A percentile compares a stretch with the other conserved stretches of the same genome.
phyloP scores from a whole-genome alignment of 2,329 filamentous ascomycete genomes.

The Talaromyces rugulosus region DNA sequence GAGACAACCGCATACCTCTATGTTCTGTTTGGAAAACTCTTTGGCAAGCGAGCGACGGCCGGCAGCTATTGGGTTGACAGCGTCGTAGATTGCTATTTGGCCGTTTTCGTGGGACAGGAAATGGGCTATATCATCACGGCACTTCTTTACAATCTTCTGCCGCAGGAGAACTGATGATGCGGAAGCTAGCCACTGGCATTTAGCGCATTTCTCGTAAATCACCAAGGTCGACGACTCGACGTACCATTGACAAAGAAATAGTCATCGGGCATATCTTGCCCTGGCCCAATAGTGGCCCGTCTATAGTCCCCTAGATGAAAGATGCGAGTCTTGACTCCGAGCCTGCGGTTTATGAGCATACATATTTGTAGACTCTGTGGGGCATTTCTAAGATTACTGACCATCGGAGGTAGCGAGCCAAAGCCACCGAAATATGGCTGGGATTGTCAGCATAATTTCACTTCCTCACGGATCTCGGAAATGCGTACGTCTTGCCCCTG shows the following conservation, averaged over 20 bases:
- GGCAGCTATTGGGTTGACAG: constrained; percentile 84
- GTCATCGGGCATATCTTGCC: constrained; percentile 83
- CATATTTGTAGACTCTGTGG: background rate
- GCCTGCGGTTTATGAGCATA: constrained; percentile 47
- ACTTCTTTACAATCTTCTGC: constrained; percentile 97
- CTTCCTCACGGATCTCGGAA: background rate
- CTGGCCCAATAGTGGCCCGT: constrained; percentile 79
- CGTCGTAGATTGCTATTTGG: constrained; percentile 97
- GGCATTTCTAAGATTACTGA: constrained; percentile 33
- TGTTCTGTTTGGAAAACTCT: constrained; percentile 96
- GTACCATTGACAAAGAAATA: constrained; percentile 90
- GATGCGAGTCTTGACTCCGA: constrained; percentile 95
- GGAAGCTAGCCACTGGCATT: constrained; percentile 50
- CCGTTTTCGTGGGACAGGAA: constrained; percentile 97
- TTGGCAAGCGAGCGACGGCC: constrained; percentile 82
- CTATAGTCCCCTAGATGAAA: constrained; percentile 97
- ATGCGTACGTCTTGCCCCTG: constrained; percentile 80
- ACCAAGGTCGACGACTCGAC: constrained; percentile 3
- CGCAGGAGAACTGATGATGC: constrained; percentile 87
- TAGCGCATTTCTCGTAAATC: background rate
- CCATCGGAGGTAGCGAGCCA: constrained; percentile 92
- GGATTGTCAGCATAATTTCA: constrained; percentile 4
- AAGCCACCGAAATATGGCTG: constrained; percentile 89
- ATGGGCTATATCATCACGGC: constrained; percentile 91
- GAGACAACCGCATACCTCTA: constrained; percentile 57